Base-by-base conservation (phyloP, 768 basidiomycete genomes). In the Mycena chlorophos region DNA sequence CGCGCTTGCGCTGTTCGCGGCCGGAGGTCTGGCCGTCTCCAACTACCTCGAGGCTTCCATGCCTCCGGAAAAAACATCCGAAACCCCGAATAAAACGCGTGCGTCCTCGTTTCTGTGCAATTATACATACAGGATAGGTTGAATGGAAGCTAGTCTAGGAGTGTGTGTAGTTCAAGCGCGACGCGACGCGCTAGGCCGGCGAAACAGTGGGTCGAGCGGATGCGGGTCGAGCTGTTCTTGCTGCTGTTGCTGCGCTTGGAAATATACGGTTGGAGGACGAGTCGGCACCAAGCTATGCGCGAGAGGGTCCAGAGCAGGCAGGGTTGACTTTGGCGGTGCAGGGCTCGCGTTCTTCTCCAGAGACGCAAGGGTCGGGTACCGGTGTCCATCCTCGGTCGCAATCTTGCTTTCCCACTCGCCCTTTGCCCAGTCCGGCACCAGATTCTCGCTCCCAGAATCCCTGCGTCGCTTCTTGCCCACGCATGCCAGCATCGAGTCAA, bases 401-500 rank as follows among this genome's bases (percentile, higher is more conserved):
- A 80, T 57, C 65, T 73, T 76, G 64, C 78, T 72, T 61, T 84
- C 80, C 84, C 85, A 88, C 62, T 75, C 79, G 47, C 79, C 73
- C 57, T 79, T 81, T 64, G 82, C 77, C 79, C 82, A 84, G 70
- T 89, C 87, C 0, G 82, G 81, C 26, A 86, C 73, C 69, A 88
- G 68, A 52, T 80, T 77, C 66, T 89, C 87, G 28, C 69, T 65
- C 25, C 74, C 75, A 5, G 65, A 65, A 45, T 67, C 68, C 60
- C 67, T 68, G 16, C 40, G 40, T 19, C 22, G 14, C 27, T 68
- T 69, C 57, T 79, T 75, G 54, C 76, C 75, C 20, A 82, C 40
- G 67, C 88, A 84, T 23, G 80, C 75, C 78, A 79, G 84, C 78
- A 87, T 85, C 30, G 82, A 78, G 70, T 91, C 87, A 69, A 88